phyloP scores from a whole-genome alignment of 73 alveolate species.

The Symbiodinium natans region DNA sequence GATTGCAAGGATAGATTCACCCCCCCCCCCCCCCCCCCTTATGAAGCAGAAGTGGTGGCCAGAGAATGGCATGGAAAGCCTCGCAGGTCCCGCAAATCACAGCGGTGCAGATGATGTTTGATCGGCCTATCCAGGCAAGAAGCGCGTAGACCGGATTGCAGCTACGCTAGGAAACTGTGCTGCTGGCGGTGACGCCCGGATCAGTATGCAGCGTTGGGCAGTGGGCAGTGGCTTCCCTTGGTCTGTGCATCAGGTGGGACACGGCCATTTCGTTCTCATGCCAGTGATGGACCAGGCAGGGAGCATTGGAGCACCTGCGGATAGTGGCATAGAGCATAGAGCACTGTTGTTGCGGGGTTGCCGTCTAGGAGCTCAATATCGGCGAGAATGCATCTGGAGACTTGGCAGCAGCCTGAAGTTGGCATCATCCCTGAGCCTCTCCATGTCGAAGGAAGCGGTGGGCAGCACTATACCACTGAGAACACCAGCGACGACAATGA shows the following conservation, averaged over 20 bases:
- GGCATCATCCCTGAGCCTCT: neutral
- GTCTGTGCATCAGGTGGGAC: neutral
- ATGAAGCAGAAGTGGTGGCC: no score
- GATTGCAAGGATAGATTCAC: no score
- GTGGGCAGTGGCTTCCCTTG: no score
- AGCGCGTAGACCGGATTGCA: no score
- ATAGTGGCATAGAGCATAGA: no score
- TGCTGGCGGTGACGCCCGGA: no score
- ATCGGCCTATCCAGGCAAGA: conserved; percentile 10
- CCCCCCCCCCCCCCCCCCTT: neutral
- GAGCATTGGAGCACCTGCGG: neutral
- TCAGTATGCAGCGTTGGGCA: no score
- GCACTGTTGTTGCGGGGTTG: no score
- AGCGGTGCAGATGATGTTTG: neutral
- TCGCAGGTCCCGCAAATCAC: neutral
- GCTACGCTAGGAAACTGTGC: no score
- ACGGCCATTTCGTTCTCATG: neutral
- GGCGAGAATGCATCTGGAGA: neutral
- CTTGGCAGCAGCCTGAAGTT: neutral
- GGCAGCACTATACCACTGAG: no score
- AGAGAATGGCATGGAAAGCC: no score
- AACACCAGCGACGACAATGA: neutral
- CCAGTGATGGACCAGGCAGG: neutral
- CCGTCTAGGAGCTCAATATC: no score
- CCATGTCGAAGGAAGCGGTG: neutral